Evolutionary conservation across 352 stramenopile genomes (phyloP).

Genomic region (Halophytophthora polymorphica): DNA sequence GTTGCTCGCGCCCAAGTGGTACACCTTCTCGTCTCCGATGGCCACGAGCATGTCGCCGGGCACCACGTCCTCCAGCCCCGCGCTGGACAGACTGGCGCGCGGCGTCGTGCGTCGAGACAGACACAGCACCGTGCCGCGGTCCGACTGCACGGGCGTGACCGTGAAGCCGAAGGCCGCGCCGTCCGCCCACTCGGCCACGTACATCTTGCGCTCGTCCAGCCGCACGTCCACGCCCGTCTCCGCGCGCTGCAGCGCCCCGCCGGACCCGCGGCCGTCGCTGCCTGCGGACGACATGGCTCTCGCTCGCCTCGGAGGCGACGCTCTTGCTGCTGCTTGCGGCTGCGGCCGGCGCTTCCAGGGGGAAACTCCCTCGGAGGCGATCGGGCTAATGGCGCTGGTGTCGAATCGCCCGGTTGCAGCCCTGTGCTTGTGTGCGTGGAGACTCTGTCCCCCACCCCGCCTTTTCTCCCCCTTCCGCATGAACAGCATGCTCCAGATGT

Average conservation of each 20-base stretch:
- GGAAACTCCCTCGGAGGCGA: too few species aligned
- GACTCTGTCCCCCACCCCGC: too few species aligned
- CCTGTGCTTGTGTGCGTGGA: too few species aligned
- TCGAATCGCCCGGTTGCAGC: too few species aligned
- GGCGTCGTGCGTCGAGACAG: conserved; percentile 49
- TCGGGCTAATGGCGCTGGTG: too few species aligned
- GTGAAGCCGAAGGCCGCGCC: conserved; percentile 65
- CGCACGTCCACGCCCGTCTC: conserved; percentile 35
- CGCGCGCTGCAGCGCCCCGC: conserved; percentile 24
- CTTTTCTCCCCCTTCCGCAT: too few species aligned
- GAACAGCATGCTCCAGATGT: too few species aligned
- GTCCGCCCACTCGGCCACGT: conserved; percentile 68
- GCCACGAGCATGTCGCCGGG: conserved; percentile 72
- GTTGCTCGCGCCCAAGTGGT: conserved; percentile 59
- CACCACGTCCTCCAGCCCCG: conserved; percentile 66
- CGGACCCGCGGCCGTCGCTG: conserved; percentile 10
- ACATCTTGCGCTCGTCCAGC: conserved; percentile 76
- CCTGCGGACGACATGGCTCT: background rate
- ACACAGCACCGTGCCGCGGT: conserved; percentile 60
- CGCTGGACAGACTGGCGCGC: conserved; percentile 23
- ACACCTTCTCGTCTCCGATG: conserved; percentile 76
- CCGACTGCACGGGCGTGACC: conserved; percentile 64
- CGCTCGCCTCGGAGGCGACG: too few species aligned
- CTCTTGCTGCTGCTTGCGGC: too few species aligned
- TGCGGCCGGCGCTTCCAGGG: too few species aligned